phyloP scores from a whole-genome alignment of 83 land plant species.

The Diphasiastrum complanatum region DNA sequence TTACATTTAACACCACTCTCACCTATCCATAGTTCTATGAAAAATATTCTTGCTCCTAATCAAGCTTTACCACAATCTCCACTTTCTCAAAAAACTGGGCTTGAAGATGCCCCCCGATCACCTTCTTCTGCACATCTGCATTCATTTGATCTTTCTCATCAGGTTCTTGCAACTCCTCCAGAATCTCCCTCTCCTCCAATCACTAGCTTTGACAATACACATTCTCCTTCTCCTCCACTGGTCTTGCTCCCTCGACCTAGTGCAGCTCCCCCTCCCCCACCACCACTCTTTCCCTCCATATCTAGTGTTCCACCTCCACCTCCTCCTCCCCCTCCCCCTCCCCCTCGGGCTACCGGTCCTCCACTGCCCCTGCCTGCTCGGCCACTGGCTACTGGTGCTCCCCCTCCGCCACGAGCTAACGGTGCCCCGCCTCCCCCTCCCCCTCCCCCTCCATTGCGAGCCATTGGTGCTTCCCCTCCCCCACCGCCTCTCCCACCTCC shows the following conservation, averaged over 20 bases:
- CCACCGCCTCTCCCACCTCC: conserved; percentile 8
- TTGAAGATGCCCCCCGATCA: no score
- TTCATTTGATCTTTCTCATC: neutral
- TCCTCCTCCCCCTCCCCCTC: conserved; percentile 27
- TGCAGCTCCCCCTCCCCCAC: conserved; percentile 20
- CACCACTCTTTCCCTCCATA: conserved; percentile 23
- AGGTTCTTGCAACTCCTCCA: neutral
- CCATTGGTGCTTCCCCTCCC: conserved; percentile 14
- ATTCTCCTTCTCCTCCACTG: no score
- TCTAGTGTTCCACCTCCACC: conserved; percentile 24
- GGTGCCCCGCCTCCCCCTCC: conserved; percentile 21
- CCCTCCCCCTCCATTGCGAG: conserved; percentile 22
- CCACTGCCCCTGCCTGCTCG: conserved; percentile 9
- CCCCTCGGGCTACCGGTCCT: conserved; percentile 2
- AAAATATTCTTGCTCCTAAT: no score
- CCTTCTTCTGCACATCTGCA: neutral
- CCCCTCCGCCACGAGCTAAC: conserved; percentile 16
- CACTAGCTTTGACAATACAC: no score
- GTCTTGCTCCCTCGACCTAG: conserved; percentile 1
- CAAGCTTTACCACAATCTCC: no score
- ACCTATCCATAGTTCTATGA: no score
- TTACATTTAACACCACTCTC: no score
- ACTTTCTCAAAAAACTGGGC: no score
- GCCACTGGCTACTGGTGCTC: conserved; percentile 7
- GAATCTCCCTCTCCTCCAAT: neutral